A percentile compares a stretch with the other conserved stretches of the same genome.
phyloP scores from a whole-genome alignment of 176 grass and related monocot species.

The Canna indica region DNA sequence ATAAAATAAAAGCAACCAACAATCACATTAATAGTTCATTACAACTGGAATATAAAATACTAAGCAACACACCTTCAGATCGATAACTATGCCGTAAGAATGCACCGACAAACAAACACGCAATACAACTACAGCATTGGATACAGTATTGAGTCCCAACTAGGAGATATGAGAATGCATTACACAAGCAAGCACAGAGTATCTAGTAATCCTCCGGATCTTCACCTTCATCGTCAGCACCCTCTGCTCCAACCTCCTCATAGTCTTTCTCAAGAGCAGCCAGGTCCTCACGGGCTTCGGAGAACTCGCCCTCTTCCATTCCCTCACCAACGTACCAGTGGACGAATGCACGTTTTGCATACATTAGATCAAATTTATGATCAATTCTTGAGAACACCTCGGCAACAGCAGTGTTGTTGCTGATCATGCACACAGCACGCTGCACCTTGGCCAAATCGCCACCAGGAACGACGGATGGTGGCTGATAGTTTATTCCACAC shows the following conservation, averaged over 20 bases:
- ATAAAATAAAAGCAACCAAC: too few species aligned
- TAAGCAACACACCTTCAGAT: not conserved
- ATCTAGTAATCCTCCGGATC: conserved; percentile 70
- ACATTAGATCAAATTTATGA: conserved; percentile 88
- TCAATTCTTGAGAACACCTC: conserved; percentile 81
- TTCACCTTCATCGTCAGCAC: conserved; percentile 44
- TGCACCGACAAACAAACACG: too few species aligned
- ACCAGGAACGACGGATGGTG: conserved; percentile 69
- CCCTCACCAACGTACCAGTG: conserved; percentile 89
- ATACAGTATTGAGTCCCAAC: not conserved
- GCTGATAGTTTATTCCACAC: conserved; percentile 89
- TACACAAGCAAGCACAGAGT: not conserved
- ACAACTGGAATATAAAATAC: not conserved
- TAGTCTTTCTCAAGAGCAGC: conserved; percentile 88
- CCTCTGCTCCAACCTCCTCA: conserved; percentile 65
- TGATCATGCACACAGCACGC: conserved; percentile 87
- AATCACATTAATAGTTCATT: too few species aligned
- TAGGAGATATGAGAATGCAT: not conserved
- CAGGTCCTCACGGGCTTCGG: conserved; percentile 72
- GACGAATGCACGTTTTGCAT: conserved; percentile 68
- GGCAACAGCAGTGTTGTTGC: conserved; percentile 82
- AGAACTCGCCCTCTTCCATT: conserved; percentile 88
- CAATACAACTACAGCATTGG: not conserved
- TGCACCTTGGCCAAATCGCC: conserved; percentile 87
- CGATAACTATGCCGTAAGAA: too few species aligned